Conservation (phyloP, 2,329 filamentous ascomycete species). For the Exophiala viscosa region DNA sequence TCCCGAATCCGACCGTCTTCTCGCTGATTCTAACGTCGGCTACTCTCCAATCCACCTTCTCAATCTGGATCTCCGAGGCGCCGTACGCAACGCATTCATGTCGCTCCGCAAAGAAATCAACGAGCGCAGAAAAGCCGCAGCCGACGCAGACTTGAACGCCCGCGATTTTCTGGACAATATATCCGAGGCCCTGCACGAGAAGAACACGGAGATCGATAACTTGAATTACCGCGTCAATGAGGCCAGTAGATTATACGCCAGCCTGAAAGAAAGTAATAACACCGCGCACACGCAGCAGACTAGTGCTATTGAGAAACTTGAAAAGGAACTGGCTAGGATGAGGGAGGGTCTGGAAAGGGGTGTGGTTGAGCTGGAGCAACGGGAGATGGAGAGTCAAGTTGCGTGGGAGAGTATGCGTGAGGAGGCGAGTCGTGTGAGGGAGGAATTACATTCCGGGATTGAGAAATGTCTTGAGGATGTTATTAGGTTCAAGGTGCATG, state of each 20-base stretch:
- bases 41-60: slow-evolving; percentile 87
- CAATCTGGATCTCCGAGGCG: slow-evolving; percentile 80
- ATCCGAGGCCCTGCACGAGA: slow-evolving; percentile 95
- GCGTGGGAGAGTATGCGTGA: slow-evolving; percentile 29
- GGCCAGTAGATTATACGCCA: slow-evolving; percentile 81
- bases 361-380: slow-evolving; percentile 55
- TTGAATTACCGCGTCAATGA: slow-evolving; percentile 82
- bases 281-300: slow-evolving; percentile 86
- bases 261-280: slow-evolving; percentile 80
- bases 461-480: slow-evolving; percentile 95
- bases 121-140: slow-evolving; percentile 74
- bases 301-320: slow-evolving; percentile 96
- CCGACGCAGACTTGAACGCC: slow-evolving; percentile 91
- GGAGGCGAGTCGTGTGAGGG: slow-evolving; percentile 55
- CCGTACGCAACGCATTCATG: slow-evolving; percentile 74
- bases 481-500: slow-evolving; percentile 96
- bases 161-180: slow-evolving; percentile 91
- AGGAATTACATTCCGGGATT: slow-evolving; percentile 95
- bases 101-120: slow-evolving; percentile 82
- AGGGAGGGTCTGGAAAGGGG: slow-evolving; percentile 28
- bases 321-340: slow-evolving; percentile 76
- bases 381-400: slow-evolving; percentile 48
- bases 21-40: slow-evolving; percentile 76
- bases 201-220: slow-evolving; percentile 85
- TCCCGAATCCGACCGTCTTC: slow-evolving; percentile 66